Evolutionary conservation across 306 rosid genomes (phyloP).

Genomic region (Ziziphus jujuba): DNA sequence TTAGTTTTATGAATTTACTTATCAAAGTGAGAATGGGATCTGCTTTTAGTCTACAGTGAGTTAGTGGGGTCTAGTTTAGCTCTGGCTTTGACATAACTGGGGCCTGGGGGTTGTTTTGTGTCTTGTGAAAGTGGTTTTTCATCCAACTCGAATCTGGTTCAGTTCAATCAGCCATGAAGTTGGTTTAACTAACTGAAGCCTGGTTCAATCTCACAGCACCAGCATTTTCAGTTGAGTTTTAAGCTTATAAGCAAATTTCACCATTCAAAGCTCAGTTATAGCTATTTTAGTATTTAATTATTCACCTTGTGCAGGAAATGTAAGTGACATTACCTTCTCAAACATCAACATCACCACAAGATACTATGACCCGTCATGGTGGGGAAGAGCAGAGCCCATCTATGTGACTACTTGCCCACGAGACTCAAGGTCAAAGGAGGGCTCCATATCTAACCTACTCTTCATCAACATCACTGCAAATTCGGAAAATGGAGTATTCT

Average conservation of each 20-base stretch:
- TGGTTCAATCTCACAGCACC: background rate
- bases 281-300: background rate
- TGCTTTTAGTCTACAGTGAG: background rate
- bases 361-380: slow-evolving; percentile 90
- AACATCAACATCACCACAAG: slow-evolving; percentile 88
- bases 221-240: background rate
- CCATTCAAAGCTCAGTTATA: background rate
- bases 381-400: slow-evolving; percentile 99
- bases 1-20: background rate
- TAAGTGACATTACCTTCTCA: slow-evolving; percentile 79
- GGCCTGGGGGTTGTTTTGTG: slow-evolving; percentile 15
- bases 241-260: background rate
- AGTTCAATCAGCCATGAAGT: background rate
- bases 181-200: background rate
- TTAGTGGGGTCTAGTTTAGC: background rate
- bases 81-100: background rate
- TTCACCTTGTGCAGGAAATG: slow-evolving; percentile 64
- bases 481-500: slow-evolving; percentile 86
- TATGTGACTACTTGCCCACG: slow-evolving; percentile 82
- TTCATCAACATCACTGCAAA: slow-evolving; percentile 72
- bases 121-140: background rate
- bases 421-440: slow-evolving; percentile 61
- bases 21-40: slow-evolving; percentile 1
- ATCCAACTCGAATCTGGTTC: no score
- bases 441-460: slow-evolving; percentile 68